A percentile compares a stretch with the other conserved stretches of the same genome.
Evolutionary conservation across 2,329 filamentous ascomycete species (phyloP).

Genomic region (Hyphodiscus sp.): DNA sequence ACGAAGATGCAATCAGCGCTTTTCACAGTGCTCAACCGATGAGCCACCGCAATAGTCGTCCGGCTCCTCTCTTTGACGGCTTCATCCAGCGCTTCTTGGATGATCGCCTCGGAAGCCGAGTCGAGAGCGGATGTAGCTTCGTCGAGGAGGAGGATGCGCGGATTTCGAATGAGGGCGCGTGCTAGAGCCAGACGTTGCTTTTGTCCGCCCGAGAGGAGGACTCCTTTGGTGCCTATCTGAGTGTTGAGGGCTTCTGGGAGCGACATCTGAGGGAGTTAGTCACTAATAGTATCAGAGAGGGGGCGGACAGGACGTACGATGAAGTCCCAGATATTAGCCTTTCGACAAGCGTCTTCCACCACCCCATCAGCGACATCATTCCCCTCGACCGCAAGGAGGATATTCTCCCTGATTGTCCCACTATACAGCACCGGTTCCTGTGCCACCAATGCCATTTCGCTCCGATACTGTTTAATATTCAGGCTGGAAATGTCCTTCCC

Average conservation of each 20-base stretch:
- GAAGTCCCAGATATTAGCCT: conserved; percentile 91
- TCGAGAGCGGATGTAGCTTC: conserved; percentile 44
- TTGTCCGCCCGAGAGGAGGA: conserved; percentile 65
- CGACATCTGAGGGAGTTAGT: background rate
- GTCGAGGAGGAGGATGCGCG: conserved; percentile 62
- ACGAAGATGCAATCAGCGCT: conserved; percentile 68
- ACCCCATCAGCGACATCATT: conserved; percentile 64
- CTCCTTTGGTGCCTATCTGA: background rate
- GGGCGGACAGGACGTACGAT: conserved; percentile 64
- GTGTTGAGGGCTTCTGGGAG: background rate
- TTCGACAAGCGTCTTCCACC: conserved; percentile 72
- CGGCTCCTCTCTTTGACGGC: conserved; percentile 40
- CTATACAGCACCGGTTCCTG: conserved; percentile 94
- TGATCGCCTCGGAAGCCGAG: conserved; percentile 41
- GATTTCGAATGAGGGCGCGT: conserved; percentile 62
- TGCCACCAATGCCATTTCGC: conserved; percentile 76
- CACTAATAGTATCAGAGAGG: background rate
- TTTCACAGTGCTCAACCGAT: conserved; percentile 67
- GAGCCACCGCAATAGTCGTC: conserved; percentile 55
- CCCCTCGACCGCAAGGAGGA: conserved; percentile 67
- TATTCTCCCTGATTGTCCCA: conserved; percentile 85
- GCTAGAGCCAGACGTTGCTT: conserved; percentile 68
- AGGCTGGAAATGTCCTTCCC: conserved; percentile 73
- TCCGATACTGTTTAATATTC: conserved; percentile 81
- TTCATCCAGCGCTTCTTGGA: conserved; percentile 45